Conservation (phyloP, 1,139 yeast genomes). For the Kluyveromyces sp. region DNA sequence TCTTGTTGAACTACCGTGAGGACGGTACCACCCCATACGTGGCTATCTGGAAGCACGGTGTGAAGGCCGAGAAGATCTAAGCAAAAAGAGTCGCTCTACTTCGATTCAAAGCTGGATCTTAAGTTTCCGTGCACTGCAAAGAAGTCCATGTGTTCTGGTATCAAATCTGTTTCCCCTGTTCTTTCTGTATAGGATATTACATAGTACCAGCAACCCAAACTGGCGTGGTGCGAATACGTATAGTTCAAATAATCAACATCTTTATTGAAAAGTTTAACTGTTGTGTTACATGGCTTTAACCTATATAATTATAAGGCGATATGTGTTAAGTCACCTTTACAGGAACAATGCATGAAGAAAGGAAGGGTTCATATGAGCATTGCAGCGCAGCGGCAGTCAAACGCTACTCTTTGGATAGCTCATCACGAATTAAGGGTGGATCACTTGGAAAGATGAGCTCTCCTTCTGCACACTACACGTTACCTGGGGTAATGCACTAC, state of each 20-base stretch:
- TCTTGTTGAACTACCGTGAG: constrained; percentile 98
- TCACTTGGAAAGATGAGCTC: constrained; percentile 4
- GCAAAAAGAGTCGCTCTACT: too few relatives aligned
- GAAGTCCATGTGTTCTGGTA: too few relatives aligned
- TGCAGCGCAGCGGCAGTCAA: too few relatives aligned
- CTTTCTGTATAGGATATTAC: background rate
- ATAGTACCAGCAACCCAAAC: background rate
- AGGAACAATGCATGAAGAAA: too few relatives aligned
- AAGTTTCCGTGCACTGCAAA: too few relatives aligned
- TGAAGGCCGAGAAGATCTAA: constrained; percentile 81
- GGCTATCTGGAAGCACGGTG: constrained; percentile 99
- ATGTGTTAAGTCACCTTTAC: too few relatives aligned
- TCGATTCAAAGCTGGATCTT: too few relatives aligned
- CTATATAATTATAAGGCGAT: too few relatives aligned
- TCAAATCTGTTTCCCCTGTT: background rate
- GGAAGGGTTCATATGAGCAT: too few relatives aligned
- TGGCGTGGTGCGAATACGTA: background rate
- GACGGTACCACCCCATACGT: constrained; percentile 98
- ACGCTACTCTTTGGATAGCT: too few relatives aligned
- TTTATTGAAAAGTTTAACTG: background rate
- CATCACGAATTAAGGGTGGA: too few relatives aligned
- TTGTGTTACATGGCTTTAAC: background rate
- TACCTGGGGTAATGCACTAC: constrained; percentile 49
- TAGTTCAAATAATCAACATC: background rate
- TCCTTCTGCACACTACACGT: constrained; percentile 21